Evolutionary conservation across 805 yeast species (phyloP), one percentile per base, ranked within the genome.

Genomic region (Torulaspora delbrueckii): DNA sequence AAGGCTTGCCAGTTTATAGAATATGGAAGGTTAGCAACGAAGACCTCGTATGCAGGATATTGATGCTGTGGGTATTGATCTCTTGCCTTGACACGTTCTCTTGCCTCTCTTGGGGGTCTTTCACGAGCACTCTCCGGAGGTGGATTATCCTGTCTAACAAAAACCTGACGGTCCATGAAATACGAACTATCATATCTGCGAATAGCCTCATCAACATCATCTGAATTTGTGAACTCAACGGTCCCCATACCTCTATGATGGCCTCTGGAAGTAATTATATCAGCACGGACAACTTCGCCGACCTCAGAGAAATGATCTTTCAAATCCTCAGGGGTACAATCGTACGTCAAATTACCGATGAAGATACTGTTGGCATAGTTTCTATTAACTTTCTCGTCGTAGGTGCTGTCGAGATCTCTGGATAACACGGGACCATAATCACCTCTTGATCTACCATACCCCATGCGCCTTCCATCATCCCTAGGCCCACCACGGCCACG

Each of bases 201-300:
- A 57, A 89, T 86, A 14, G 96, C 96, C 19, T 70, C 72, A 39
- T 72, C 73, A 5, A 86, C 96, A 42, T 79, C 82, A 13, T 76
- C 82, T 47, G 73, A 73, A 44, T 71, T 70, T n/a, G 78, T 70
- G 58, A 82, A 89, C 65, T 88, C 96, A 37, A 89, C 96, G 19
- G 95, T 86, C 23, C 89, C 90, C 90, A 83, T 84, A 51, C 95
- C 95, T 67, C 90, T 74, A 60, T 87, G 82, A 58, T 84, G 82
- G 47, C 93, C 91, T 54, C 82, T 78, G 47, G 77, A 74, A 3
- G 82, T 80, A 34, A 87, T 82, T 44, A 89, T 81, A 63, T 87
- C 96, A 2, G 96, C 95, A 50, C 85, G 76, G 16, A 81, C 73
- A 43, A 89, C 82, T 19, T 72, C 75, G 35, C 88, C 88, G 36